Evolutionary conservation across 169 alveolate species (phyloP).

Genomic region (Eimeria brunetti): DNA sequence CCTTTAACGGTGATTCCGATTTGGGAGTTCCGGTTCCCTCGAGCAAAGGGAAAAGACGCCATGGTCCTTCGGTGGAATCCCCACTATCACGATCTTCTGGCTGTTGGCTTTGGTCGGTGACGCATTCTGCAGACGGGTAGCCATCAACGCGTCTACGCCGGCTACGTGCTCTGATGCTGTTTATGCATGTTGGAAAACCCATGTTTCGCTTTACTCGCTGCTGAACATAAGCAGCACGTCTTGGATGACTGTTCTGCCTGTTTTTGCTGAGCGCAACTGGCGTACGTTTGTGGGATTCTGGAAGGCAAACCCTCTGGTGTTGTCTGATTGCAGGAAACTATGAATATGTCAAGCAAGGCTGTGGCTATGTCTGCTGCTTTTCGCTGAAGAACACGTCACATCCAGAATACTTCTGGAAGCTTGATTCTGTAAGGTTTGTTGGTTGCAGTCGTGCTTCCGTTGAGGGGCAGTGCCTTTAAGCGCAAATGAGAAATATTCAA

Average conservation of each 20-base stretch:
- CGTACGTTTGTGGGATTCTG: background rate
- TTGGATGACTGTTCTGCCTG: background rate
- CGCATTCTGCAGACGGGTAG: background rate
- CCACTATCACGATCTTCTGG: constrained; percentile 94
- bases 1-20: constrained; percentile 69
- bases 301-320: background rate
- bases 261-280: background rate
- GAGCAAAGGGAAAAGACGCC: constrained; percentile 85
- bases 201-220: background rate
- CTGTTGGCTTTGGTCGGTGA: constrained; percentile 93
- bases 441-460: background rate
- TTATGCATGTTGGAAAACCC: background rate
- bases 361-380: constrained; percentile 95
- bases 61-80: constrained; percentile 95
- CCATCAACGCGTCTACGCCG: background rate
- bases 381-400: constrained; percentile 94
- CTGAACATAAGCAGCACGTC: background rate
- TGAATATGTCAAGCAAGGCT: constrained; percentile 91
- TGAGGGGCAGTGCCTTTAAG: background rate
- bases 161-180: background rate
- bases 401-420: constrained; percentile 95
- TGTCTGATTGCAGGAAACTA: constrained; percentile 86
- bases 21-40: constrained; percentile 80
- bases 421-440: constrained; percentile 87
- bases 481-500: background rate